Percentiles rank a stretch among this genome's conserved stretches.
Evolutionary conservation across 2,329 filamentous ascomycete species (phyloP).

Genomic region (Capronia americana): DNA sequence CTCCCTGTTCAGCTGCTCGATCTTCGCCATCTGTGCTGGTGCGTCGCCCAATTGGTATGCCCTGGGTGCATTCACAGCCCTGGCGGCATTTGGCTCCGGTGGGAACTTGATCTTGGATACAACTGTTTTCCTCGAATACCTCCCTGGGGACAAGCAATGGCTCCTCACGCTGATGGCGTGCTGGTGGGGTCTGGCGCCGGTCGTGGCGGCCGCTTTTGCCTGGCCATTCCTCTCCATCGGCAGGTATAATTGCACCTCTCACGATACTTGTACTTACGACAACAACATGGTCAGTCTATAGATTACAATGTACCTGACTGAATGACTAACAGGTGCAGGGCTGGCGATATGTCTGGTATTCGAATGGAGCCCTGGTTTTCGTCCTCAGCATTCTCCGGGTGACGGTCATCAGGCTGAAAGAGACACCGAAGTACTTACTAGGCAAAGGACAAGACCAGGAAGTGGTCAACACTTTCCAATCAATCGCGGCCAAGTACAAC

Average conservation of each 20-base stretch:
- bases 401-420: constrained; percentile 71
- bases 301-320: no score
- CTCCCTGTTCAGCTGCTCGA: constrained; percentile 67
- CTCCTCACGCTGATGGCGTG: constrained; percentile 50
- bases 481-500: constrained; percentile 62
- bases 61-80: constrained; percentile 33
- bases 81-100: constrained; percentile 46
- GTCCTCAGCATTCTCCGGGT: constrained; percentile 74
- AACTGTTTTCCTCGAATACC: constrained; percentile 64
- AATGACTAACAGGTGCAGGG: constrained; percentile 53
- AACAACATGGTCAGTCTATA: constrained; percentile 52
- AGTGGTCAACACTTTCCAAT: constrained; percentile 69
- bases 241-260: constrained; percentile 34
- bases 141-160: constrained; percentile 67
- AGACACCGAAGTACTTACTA: constrained; percentile 79
- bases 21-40: constrained; percentile 69
- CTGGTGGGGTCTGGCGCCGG: constrained; percentile 45
- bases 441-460: constrained; percentile 73
- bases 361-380: constrained; percentile 72
- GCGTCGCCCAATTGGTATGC: constrained; percentile 64
- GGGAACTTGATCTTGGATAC: constrained; percentile 44
- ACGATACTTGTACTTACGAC: constrained; percentile 55
- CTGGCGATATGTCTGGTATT: constrained; percentile 75
- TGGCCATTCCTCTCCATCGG: constrained; percentile 36
- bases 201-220: constrained; percentile 36